Evolutionary conservation across 768 basidiomycete species (phyloP), one percentile per base, ranked within the genome.

Genomic region (Inosperma sp.): DNA sequence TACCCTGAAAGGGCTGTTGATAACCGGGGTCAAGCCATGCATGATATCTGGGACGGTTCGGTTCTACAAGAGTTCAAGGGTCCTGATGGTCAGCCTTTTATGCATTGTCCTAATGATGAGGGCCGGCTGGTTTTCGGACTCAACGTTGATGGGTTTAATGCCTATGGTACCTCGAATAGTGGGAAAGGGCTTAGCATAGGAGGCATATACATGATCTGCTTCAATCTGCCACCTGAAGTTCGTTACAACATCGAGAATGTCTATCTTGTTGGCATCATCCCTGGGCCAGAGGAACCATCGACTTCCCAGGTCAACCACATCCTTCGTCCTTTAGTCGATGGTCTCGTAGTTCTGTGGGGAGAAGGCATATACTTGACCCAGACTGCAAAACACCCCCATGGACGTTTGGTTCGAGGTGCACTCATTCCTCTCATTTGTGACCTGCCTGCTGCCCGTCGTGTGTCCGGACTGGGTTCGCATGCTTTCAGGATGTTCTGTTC

Each of bases 231-330:
- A 1, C 61, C 58, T 4, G 45, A 55, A 22, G 16, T 60, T 17
- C 58, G 61, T 7, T 65, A 64, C 43, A 52, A 54, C 7, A n/a
- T 54, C 0, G 64, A 73, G 46, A 74, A 76, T 49, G 59, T 76
- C 40, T 74, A 63, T 47, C 54, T 62, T 7, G 62, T 53, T 5
- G 72, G 66, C 0, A 56, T 75, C 44, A 69, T 73, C 30, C 72
- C 72, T 6, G 72, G 75, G 0, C 75, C 74, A 0, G 46, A 60
- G 1, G 56, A 66, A 23, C 72, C 74, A 3, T 59, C 58, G 0
- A 51, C 55, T 0, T 34, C 61, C 0, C 56, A 73, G 40, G 59
- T 74, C 5, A 72, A 75, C 21, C 66, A 73, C 36, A 39, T 69
- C 7, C 55, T 74, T 1, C 10, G 31, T 0, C 69, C 67, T 1